These are phyloP conservation scores for Passalora sequoiae DNA, from an alignment of 2,329 filamentous ascomycete species.

Conservation along the genomic window DNA sequence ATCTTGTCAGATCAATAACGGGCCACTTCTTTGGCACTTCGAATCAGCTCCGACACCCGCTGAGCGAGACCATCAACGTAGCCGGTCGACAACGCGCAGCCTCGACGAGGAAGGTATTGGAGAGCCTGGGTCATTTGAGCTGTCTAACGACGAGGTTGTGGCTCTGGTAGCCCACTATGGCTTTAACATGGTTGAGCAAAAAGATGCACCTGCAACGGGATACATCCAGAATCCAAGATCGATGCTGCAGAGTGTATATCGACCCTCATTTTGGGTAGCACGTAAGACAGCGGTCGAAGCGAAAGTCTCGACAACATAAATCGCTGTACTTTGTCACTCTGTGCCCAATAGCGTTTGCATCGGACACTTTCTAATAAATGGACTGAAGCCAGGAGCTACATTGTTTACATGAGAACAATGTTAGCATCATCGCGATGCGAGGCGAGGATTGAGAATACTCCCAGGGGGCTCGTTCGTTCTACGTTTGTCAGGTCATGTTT, in stretches of 20 bases:
- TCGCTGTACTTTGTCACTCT: too few relatives aligned
- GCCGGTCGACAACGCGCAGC: not conserved
- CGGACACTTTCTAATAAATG: too few relatives aligned
- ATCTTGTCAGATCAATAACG: slow-evolving; percentile 89
- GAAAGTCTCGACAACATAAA: too few relatives aligned
- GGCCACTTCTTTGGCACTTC: slow-evolving; percentile 93
- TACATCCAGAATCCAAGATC: slow-evolving; percentile 83
- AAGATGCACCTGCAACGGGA: slow-evolving; percentile 57
- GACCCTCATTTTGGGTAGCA: slow-evolving; percentile 78
- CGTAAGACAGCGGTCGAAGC: slow-evolving; percentile 53
- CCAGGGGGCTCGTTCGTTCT: too few relatives aligned
- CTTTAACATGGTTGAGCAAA: slow-evolving; percentile 57
- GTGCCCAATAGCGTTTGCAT: too few relatives aligned
- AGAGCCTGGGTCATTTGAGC: slow-evolving; percentile 83
- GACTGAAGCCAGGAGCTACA: too few relatives aligned
- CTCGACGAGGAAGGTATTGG: slow-evolving; percentile 52
- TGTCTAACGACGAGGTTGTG: slow-evolving; percentile 83
- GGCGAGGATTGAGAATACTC: too few relatives aligned
- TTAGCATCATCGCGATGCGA: too few relatives aligned
- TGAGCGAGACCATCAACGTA: slow-evolving; percentile 44
- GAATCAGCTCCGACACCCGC: slow-evolving; percentile 59
- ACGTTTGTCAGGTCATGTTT: too few relatives aligned
- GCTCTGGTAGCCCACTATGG: slow-evolving; percentile 68
- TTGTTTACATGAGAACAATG: too few relatives aligned
- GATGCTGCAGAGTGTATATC: slow-evolving; percentile 81